Conservation (phyloP, 2,329 filamentous ascomycete species). For the Scolecobasidium constrictum region DNA sequence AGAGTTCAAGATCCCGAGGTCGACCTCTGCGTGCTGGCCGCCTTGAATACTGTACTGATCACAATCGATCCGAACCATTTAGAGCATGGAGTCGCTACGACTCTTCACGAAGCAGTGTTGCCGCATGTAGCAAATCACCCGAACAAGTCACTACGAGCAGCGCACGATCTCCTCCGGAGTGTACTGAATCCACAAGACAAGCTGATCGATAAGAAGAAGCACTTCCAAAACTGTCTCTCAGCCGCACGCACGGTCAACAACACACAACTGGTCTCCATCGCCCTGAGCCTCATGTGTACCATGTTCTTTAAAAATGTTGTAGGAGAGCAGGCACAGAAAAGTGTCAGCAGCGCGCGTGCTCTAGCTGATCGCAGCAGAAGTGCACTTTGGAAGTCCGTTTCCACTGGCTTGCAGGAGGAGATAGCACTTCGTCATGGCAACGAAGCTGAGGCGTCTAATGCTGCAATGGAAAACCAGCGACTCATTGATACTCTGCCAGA, state of each 20-base stretch:
- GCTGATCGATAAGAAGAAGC: constrained; percentile 68
- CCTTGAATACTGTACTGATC: constrained; percentile 38
- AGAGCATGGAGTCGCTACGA: constrained; percentile 42
- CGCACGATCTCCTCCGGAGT: constrained; percentile 66
- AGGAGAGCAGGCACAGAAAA: constrained; percentile 47
- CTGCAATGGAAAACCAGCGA: not conserved
- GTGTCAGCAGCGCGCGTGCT: constrained; percentile 36
- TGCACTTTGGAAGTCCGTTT: constrained; percentile 42
- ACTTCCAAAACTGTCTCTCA: constrained; percentile 61
- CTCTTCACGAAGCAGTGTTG: constrained; percentile 55
- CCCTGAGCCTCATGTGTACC: constrained; percentile 74
- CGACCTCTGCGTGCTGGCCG: constrained; percentile 35
- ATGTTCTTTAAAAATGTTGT: constrained; percentile 74
- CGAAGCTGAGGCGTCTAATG: not conserved
- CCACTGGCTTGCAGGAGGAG: not conserved
- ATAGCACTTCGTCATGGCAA: not conserved
- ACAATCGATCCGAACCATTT: constrained; percentile 26
- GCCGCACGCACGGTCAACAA: constrained; percentile 61
- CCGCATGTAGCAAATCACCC: constrained; percentile 57
- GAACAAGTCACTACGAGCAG: constrained; percentile 65
- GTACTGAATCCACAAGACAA: constrained; percentile 47
- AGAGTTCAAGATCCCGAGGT: constrained; percentile 19
- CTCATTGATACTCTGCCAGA: not conserved
- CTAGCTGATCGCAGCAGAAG: constrained; percentile 41
- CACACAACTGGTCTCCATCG: constrained; percentile 69